Conservation (phyloP, 2,329 filamentous ascomycete species). For the Xylaria sp. region DNA sequence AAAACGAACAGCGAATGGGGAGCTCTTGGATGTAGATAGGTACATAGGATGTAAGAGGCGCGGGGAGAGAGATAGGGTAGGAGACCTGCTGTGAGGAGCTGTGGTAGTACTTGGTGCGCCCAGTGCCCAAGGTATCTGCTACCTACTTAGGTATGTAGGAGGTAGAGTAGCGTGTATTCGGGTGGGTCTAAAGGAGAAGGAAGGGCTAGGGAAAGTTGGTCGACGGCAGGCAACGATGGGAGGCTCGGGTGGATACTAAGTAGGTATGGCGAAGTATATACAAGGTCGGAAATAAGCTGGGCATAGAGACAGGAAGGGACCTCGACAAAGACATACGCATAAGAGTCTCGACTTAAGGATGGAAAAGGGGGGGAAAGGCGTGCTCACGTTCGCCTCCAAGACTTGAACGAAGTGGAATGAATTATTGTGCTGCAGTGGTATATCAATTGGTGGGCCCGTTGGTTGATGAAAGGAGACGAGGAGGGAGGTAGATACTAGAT, state of each 20-base stretch:
- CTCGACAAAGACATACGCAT: neutral
- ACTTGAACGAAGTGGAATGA: neutral
- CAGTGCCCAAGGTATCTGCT: neutral
- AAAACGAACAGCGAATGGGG: constrained; percentile 7
- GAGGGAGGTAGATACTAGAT: neutral
- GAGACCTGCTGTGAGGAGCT: neutral
- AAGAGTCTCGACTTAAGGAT: neutral
- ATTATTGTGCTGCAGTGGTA: neutral
- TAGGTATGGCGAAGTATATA: neutral
- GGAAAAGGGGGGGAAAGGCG: neutral
- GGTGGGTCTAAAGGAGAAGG: neutral
- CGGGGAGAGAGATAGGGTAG: neutral
- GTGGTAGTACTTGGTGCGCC: neutral
- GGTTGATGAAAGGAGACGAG: neutral
- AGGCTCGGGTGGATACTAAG: too few species aligned
- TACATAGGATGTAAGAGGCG: neutral
- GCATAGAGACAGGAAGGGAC: neutral
- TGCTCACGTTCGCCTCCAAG: neutral
- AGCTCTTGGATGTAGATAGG: neutral
- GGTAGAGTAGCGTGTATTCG: neutral
- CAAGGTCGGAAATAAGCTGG: too few species aligned
- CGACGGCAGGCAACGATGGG: neutral
- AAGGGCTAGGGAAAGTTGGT: neutral
- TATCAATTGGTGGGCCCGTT: neutral
- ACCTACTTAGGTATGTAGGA: neutral